Base-by-base conservation (phyloP, 2,329 filamentous ascomycete species). In the Microdochium bolleyi region DNA sequence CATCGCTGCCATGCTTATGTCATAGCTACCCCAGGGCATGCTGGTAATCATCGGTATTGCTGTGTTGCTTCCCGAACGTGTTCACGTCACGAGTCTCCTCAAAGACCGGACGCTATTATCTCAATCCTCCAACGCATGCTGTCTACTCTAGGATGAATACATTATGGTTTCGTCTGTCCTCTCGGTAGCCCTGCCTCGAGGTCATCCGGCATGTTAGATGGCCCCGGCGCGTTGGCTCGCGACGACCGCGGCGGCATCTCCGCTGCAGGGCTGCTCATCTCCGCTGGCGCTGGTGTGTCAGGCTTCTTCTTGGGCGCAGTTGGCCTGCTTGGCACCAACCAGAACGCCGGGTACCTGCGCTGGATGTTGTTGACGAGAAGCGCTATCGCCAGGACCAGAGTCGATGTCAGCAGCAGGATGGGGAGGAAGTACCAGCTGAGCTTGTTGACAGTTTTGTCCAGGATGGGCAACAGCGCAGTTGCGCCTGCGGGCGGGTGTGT, bases 401-500 rank as follows among this genome's bases (percentile, higher is more conserved):
- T 63, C 49, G 74, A 78, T 3, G 80, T 82, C 22, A 90, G 68
- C 37, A 85, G 51, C 19, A 89, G 74, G 5, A 88, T 69, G 0
- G 83, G 80, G 5, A 90, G 64, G 13, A 89, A 67, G 55, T 77
- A 81, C 88, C 87, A 91, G n/a, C 86, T 85, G 11, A 90, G 66
- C 0, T 61, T 59, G 10, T 75, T 71, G 1, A 83, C 70, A 1
- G 73, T 69, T 2, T 76, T 69, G 54, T 84, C 80, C 1, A 83
- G 74, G 0, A 86, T 83, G 0, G 85, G 85, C 24, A 91, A 69
- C 1, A 92, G 68, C 0, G 85, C 87, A 1, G 87, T 91, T 9
- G 87, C 87, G 3, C 88, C 87, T 0, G 85, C 87, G 0, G 87
- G 88, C 0, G 87, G 87, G 58, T 91, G 85, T 0, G 88, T 75